These are phyloP conservation scores for Irpex lacteus DNA, from an alignment of 1,284 basidiomycete species.

Conservation along the genomic window DNA sequence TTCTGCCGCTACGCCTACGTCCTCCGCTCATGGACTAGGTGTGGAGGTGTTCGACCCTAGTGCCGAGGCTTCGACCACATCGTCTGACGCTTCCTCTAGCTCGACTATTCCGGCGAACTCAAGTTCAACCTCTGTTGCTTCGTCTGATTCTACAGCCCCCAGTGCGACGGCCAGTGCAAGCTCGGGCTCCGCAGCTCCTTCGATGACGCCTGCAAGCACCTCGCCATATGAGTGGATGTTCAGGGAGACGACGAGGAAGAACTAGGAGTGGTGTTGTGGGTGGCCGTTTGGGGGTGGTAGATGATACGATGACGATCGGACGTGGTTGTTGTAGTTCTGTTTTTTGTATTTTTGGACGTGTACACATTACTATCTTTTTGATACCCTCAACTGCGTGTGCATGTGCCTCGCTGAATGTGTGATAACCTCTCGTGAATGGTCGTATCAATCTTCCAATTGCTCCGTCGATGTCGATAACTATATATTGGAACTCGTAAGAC, in stretches of 20 bases:
- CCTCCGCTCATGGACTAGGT: conserved; percentile 11
- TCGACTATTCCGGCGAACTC: conserved; percentile 1
- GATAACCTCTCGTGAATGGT: too few species aligned
- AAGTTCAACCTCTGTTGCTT: background rate
- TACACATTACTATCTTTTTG: conserved; percentile 1
- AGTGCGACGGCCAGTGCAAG: background rate
- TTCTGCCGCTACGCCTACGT: conserved; percentile 8
- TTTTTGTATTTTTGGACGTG: background rate
- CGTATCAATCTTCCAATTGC: too few species aligned
- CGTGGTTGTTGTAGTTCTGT: background rate
- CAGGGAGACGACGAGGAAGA: conserved; percentile 17
- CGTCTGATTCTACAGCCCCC: background rate
- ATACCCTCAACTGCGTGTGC: background rate
- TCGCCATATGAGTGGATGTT: conserved; percentile 44
- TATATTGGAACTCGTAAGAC: too few species aligned
- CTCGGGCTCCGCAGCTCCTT: conserved; percentile 14
- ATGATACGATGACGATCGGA: background rate
- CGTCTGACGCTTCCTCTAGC: conserved; percentile 2
- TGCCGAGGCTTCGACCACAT: conserved; percentile 5
- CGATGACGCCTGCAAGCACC: conserved; percentile 37
- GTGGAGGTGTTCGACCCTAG: conserved; percentile 19
- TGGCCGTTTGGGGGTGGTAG: background rate
- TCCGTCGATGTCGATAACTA: too few species aligned
- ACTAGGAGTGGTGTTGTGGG: background rate
- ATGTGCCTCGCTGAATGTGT: background rate